Evolutionary conservation across 164 flowering plant species (phyloP), one percentile per base, ranked within the genome.

Genomic region (Hamamelis virginiana): DNA sequence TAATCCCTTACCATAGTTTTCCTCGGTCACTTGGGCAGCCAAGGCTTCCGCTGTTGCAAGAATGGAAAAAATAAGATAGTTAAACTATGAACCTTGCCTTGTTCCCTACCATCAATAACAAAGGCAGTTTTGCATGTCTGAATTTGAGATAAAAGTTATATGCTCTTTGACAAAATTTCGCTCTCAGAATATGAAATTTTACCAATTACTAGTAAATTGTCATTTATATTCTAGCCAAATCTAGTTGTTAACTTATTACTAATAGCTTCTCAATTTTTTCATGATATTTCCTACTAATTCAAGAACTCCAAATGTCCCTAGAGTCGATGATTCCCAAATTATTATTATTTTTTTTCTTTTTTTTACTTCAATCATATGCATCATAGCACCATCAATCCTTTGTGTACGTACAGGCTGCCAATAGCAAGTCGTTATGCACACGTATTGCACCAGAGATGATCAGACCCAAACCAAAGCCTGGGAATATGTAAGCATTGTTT

Each of bases 401-500:
- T 6, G 47, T 48, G 59, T 45, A 81, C 90, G 81, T 80, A 83
- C 89, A 82, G 50, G 92, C 90, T 68, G 85, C 87, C 72, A 88
- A 74, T 38, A 88, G 88, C 85, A 88, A 74, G 69, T 78, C 81
- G 59, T 80, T 78, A 33, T 71, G 80, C 21, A 80, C 81, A 28
- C 82, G 82, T 38, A 78, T 78, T 25, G 83, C 77, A 51, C 84
- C 82, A 9, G 86, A 85, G 22, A 83, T 87, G 70, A 87, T 83
- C 78, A 87, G 50, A 50, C 91, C 91, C 78, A 87, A 74, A 50
- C 89, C 89, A 63, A 87, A 80, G 16, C 91, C 89, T 21, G 89
- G 91, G 75, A 85, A 85, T 46, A 85, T 84, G 76, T 85, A 87
- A 26, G 89, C 87, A 76, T 87, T 87, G 71, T 87, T 85, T 65